These are phyloP conservation scores for Candida loeiensis DNA, from an alignment of 805 yeast genomes.

Conservation along the genomic window DNA sequence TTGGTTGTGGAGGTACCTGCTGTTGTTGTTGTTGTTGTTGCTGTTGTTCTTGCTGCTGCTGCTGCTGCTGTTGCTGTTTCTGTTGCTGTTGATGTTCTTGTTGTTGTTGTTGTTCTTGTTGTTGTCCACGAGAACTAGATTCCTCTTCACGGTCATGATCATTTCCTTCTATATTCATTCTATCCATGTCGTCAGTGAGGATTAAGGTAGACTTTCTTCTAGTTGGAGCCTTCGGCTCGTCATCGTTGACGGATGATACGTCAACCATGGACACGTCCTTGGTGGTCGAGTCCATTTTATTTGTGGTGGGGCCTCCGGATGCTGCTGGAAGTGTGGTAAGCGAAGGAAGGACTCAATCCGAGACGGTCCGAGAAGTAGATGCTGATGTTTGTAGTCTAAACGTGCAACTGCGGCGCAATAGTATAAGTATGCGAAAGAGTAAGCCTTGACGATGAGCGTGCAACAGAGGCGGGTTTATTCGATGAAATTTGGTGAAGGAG, in stretches of 20 bases:
- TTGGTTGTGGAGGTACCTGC: slow-evolving; percentile 24
- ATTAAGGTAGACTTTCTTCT: slow-evolving; percentile 71
- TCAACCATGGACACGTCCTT: slow-evolving; percentile 44
- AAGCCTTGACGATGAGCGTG: not conserved
- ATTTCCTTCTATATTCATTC: slow-evolving; percentile 39
- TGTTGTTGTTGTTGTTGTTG: slow-evolving; percentile 8
- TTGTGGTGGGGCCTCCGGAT: not conserved
- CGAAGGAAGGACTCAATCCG: not conserved
- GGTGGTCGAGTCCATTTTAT: slow-evolving; percentile 6
- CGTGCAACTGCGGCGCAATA: not conserved
- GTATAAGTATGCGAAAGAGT: not conserved
- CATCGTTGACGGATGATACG: slow-evolving; percentile 30
- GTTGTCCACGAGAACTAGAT: slow-evolving; percentile 3
- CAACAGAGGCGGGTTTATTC: not conserved
- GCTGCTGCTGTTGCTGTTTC: slow-evolving; percentile 3
- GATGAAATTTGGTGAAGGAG: not conserved
- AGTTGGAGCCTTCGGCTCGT: slow-evolving; percentile 19
- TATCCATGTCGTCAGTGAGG: slow-evolving; percentile 63
- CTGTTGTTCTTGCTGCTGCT: slow-evolving; percentile 2
- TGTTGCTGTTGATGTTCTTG: slow-evolving; percentile 6
- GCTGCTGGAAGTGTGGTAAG: not conserved
- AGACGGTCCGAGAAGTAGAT: not conserved
- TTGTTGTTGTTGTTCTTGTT: slow-evolving; percentile 7
- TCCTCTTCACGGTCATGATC: slow-evolving; percentile 16
- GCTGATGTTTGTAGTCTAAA: not conserved